Conservation (phyloP, 495 filamentous ascomycete genomes). For the Tuber indicum region DNA sequence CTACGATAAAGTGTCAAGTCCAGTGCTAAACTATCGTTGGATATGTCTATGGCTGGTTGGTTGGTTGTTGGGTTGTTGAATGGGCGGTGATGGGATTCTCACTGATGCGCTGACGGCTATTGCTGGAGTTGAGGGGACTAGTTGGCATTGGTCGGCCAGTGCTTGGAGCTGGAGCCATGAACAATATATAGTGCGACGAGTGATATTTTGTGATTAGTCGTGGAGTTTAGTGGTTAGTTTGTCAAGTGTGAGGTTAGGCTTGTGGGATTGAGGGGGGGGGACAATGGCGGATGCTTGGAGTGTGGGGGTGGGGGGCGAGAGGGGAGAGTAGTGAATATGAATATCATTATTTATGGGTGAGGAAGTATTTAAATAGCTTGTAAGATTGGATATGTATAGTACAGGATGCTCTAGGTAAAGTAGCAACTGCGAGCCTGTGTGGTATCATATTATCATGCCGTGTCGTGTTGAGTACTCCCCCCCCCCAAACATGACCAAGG, state of each 20-base stretch:
- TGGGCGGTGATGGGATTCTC: too few species aligned
- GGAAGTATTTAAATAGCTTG: neutral
- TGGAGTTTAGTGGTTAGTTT: neutral
- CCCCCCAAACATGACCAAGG: too few species aligned
- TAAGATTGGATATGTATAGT: neutral
- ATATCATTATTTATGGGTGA: neutral
- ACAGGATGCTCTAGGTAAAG: neutral
- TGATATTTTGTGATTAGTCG: neutral
- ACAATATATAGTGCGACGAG: neutral
- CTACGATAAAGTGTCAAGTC: too few species aligned
- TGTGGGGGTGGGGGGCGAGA: neutral
- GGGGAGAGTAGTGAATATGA: neutral
- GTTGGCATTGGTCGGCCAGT: too few species aligned
- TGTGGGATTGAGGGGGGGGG: neutral
- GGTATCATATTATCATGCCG: neutral
- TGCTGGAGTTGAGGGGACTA: neutral
- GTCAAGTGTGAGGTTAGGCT: neutral
- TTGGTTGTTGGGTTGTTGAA: too few species aligned
- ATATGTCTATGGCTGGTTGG: too few species aligned
- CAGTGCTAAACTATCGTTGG: too few species aligned
- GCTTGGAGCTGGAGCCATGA: neutral
- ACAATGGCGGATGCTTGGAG: neutral
- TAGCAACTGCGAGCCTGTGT: neutral
- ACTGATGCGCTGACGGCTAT: too few species aligned
- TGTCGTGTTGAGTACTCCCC: neutral